Evolutionary conservation across 1,284 basidiomycete species (phyloP).

Genomic region (Laetiporus sulphureus): DNA sequence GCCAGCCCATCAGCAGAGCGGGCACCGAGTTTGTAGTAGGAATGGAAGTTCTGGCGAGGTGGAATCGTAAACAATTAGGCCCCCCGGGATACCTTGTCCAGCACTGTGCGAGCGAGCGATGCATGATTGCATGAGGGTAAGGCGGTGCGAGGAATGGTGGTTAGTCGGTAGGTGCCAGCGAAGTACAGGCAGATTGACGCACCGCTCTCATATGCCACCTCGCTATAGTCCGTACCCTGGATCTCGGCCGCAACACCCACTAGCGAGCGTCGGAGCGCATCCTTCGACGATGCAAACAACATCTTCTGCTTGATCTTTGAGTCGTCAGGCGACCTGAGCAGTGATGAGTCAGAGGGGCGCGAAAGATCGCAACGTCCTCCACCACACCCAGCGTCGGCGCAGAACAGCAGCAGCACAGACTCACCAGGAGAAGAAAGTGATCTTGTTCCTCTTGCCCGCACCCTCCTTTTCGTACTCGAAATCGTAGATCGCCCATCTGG

Average conservation of each 20-base stretch:
- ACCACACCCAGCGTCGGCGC: neutral
- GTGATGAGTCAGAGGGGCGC: constrained; percentile 10
- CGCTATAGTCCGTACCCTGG: constrained; percentile 81
- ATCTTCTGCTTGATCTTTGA: constrained; percentile 93
- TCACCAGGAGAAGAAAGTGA: constrained; percentile 82
- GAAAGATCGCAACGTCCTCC: constrained; percentile 6
- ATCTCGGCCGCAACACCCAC: constrained; percentile 75
- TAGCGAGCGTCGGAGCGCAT: constrained; percentile 72
- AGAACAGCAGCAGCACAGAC: constrained; percentile 18
- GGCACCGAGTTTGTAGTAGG: constrained; percentile 2
- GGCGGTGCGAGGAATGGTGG: constrained; percentile 1
- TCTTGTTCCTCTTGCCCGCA: constrained; percentile 86
- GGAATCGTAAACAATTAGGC: constrained; percentile 11
- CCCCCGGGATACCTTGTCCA: constrained; percentile 25
- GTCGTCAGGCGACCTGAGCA: constrained; percentile 77
- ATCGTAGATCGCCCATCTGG: constrained; percentile 92
- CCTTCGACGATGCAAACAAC: constrained; percentile 90
- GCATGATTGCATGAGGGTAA: neutral
- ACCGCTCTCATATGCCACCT: constrained; percentile 78
- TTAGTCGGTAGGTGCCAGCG: neutral
- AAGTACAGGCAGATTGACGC: constrained; percentile 26
- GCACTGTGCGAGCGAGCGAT: constrained; percentile 15
- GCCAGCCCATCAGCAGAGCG: constrained; percentile 7
- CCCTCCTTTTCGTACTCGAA: constrained; percentile 81
- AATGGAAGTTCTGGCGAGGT: constrained; percentile 1